Evolutionary conservation across 441 rosid genomes (phyloP).

Genomic region (Daphne laureola): DNA sequence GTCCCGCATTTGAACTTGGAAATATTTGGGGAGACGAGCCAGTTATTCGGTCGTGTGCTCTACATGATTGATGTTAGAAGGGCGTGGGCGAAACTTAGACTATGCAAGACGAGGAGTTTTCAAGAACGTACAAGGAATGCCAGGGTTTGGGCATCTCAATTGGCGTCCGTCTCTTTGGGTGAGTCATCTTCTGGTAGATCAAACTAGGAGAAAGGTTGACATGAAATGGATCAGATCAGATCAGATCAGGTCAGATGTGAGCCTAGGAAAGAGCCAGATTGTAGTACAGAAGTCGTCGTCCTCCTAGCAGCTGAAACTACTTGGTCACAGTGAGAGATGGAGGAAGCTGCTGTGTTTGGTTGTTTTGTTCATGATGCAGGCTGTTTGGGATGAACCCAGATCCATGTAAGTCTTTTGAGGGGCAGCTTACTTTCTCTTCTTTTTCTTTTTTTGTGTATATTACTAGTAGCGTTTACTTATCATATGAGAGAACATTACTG

Average conservation of each 20-base stretch:
- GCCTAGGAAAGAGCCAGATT: slow-evolving; percentile 18
- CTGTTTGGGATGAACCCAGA: slow-evolving; percentile 24
- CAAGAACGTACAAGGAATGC: slow-evolving; percentile 67
- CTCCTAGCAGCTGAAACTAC: slow-evolving; percentile 8
- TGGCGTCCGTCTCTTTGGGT: slow-evolving; percentile 81
- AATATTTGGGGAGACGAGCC: slow-evolving; percentile 79
- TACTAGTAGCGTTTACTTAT: slow-evolving; percentile 13
- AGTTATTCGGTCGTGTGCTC: slow-evolving; percentile 47
- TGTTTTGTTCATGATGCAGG: slow-evolving; percentile 13
- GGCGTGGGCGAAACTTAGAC: slow-evolving; percentile 56
- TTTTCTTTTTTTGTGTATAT: slow-evolving; percentile 29
- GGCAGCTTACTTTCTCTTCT: slow-evolving; percentile 15
- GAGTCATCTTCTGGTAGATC: slow-evolving; percentile 54
- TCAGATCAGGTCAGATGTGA: no score
- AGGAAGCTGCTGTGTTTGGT: slow-evolving; percentile 24
- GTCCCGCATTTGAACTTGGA: slow-evolving; percentile 66
- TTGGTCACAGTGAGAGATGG: slow-evolving; percentile 19
- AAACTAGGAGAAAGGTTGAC: slow-evolving; percentile 8
- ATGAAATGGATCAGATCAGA: neutral
- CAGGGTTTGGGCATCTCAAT: slow-evolving; percentile 78
- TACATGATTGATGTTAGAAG: slow-evolving; percentile 78
- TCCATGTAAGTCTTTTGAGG: slow-evolving; percentile 50
- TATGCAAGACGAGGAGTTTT: slow-evolving; percentile 64
- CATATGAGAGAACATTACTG: slow-evolving; percentile 14
- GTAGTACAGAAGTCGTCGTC: slow-evolving; percentile 12